These are phyloP conservation scores for Diaporthe ilicicola DNA, from an alignment of 2,329 filamentous ascomycete species.

Conservation along the genomic window DNA sequence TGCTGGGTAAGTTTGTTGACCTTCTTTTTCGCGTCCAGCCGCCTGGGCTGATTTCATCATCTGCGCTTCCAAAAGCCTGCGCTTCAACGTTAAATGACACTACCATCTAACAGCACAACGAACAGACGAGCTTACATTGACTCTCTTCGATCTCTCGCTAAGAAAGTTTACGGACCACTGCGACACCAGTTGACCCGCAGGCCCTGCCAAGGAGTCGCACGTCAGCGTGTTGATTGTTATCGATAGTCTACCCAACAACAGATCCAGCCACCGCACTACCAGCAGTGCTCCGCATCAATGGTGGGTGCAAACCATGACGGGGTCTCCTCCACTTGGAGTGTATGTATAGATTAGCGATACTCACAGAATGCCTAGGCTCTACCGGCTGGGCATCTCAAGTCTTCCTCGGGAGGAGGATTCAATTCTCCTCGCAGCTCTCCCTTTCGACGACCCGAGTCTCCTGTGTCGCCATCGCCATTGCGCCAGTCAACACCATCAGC, in stretches of 20 bases:
- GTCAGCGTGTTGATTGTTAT: slow-evolving; percentile 13
- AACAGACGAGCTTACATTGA: neutral
- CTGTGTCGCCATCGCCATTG: slow-evolving; percentile 71
- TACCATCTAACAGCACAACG: neutral
- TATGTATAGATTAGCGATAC: slow-evolving; percentile 3
- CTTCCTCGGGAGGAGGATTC: slow-evolving; percentile 23
- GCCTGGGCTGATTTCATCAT: slow-evolving; percentile 1
- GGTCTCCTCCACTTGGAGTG: slow-evolving; percentile 30
- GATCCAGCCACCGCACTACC: slow-evolving; percentile 14
- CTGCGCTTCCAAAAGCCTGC: neutral
- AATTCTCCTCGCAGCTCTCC: slow-evolving; percentile 72
- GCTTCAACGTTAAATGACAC: neutral
- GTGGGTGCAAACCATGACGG: slow-evolving; percentile 31
- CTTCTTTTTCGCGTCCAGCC: slow-evolving; percentile 28
- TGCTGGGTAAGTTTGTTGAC: slow-evolving; percentile 30
- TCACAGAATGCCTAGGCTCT: slow-evolving; percentile 53
- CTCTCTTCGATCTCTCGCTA: neutral
- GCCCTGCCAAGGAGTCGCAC: neutral
- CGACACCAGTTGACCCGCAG: neutral
- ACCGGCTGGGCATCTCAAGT: slow-evolving; percentile 44
- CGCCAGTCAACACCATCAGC: slow-evolving; percentile 71
- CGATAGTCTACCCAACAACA: slow-evolving; percentile 21
- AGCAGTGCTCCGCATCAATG: slow-evolving; percentile 30
- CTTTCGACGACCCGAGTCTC: slow-evolving; percentile 69
- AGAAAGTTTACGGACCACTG: neutral